Evolutionary conservation across 306 rosid genomes (phyloP).

Genomic region (Acmispon strigosus): DNA sequence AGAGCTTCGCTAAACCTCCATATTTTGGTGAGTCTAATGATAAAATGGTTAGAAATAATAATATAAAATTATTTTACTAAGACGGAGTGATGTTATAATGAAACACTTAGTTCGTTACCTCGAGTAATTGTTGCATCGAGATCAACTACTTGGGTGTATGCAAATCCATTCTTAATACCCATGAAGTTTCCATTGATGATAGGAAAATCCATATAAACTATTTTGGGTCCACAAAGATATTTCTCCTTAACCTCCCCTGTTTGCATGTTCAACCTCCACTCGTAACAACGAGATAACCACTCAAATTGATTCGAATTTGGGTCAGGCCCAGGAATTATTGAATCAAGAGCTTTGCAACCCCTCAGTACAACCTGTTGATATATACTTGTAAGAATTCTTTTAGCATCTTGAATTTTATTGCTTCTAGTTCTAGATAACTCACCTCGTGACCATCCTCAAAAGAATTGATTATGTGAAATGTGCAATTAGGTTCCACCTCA

Average conservation of each 20-base stretch:
- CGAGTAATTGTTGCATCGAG: conserved; percentile 29
- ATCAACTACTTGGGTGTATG: conserved; percentile 52
- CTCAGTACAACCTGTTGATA: conserved; percentile 57
- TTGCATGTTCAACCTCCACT: conserved; percentile 63
- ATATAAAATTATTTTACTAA: too few species aligned
- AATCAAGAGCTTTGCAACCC: conserved; percentile 69
- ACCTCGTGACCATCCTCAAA: conserved; percentile 63
- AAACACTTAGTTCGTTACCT: too few species aligned
- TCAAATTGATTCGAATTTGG: conserved; percentile 26
- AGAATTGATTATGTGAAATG: conserved; percentile 59
- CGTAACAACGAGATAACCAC: conserved; percentile 37
- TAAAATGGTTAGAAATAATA: too few species aligned
- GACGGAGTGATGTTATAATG: too few species aligned
- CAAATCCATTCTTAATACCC: conserved; percentile 47
- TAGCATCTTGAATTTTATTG: too few species aligned
- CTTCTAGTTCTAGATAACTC: background rate
- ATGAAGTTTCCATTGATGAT: conserved; percentile 40
- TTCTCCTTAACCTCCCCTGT: conserved; percentile 51
- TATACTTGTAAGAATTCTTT: too few species aligned
- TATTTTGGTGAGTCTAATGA: conserved; percentile 34
- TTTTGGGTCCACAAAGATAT: conserved; percentile 20
- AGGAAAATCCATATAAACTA: conserved; percentile 64
- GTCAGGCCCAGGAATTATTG: conserved; percentile 49
- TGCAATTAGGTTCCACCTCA: conserved; percentile 55
- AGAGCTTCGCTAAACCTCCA: conserved; percentile 55